Evolutionary conservation across 495 filamentous ascomycete genomes (phyloP), one percentile per base, ranked within the genome.

Genomic region (Xylaria sp.): DNA sequence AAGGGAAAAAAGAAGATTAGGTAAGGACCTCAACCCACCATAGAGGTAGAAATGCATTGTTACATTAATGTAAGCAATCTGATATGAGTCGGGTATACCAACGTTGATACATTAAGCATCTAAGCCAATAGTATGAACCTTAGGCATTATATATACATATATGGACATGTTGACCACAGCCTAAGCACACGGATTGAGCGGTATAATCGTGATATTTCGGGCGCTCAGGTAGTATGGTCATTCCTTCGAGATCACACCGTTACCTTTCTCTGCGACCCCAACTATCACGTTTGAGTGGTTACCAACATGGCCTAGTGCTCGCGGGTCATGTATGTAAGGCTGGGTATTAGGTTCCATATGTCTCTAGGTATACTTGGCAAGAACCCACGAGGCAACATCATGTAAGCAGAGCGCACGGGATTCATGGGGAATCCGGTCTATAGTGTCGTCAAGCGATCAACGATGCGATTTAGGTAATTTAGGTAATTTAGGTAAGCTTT

Each of bases 61-160:
- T 59, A 59, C 57, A 59, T 59, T 37, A 11, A n/a, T 59, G 57
- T 59, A 35, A 37, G 29, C 57, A 17, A 59, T 37, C 57, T 37
- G 31, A 59, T 59, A 35, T 59, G n/a, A n/a, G 57, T 40, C 57
- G 31, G 57, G 29, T 37, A 59, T 59, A 37, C 57, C 57, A 59
- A 37, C 33, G 37, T 37, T 37, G 15, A 59, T 59, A 37, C 57
- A 59, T 59, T 59, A 59, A 37, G 57, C 57, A 35, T 37, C 57
- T 59, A 59, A 59, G 57, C 31, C 33, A n/a, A 35, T 59, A 21
- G 57, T 35, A 31, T 35, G 33, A 33, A 35, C 14, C 57, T 59
- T 58, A 57, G 44, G 11, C 3, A n/a, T 19, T 15, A 11, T 55
- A 15, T 31, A 19, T 26, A 26, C 24, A 12, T 52, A 19, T 21